These are phyloP conservation scores for Colletotrichum siamense DNA, from an alignment of 2,329 filamentous ascomycete species.

Conservation along the genomic window DNA sequence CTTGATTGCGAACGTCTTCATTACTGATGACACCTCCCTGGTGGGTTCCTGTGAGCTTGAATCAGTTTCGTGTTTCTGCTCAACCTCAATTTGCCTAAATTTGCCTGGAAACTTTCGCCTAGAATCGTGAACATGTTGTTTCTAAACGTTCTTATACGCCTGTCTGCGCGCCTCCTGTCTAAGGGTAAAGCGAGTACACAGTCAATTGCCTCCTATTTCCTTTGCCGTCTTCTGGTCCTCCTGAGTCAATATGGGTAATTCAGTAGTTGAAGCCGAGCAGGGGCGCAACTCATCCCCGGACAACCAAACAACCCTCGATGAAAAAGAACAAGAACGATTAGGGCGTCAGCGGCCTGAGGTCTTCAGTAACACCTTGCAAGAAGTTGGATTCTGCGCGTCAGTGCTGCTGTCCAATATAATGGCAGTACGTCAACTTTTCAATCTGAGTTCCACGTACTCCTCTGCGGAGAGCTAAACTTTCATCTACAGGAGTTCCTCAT, in stretches of 20 bases:
- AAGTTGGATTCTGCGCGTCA: not conserved
- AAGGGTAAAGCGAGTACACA: not conserved
- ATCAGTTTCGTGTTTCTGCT: not conserved
- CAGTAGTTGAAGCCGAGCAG: not conserved
- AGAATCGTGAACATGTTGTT: not conserved
- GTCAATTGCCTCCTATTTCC: not conserved
- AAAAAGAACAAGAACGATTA: not conserved
- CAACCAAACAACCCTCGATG: not conserved
- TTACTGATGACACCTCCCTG: not conserved
- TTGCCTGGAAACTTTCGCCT: not conserved
- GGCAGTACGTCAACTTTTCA: not conserved
- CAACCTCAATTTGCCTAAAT: not conserved
- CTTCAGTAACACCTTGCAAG: not conserved
- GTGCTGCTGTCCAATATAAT: not conserved
- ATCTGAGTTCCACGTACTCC: fast-evolving
- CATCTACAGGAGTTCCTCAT: not conserved
- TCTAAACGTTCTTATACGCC: not conserved
- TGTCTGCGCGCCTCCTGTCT: not conserved
- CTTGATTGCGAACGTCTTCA: not conserved
- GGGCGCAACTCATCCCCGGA: not conserved
- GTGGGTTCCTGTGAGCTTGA: not conserved
- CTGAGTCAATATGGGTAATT: not conserved
- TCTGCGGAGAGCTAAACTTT: not conserved
- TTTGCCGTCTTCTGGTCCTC: not conserved
- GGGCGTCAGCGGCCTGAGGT: not conserved